Evolutionary conservation across 148 eudicot genomes (phyloP), one percentile per base, ranked within the genome.

Genomic region (Fagopyrum esculentum): DNA sequence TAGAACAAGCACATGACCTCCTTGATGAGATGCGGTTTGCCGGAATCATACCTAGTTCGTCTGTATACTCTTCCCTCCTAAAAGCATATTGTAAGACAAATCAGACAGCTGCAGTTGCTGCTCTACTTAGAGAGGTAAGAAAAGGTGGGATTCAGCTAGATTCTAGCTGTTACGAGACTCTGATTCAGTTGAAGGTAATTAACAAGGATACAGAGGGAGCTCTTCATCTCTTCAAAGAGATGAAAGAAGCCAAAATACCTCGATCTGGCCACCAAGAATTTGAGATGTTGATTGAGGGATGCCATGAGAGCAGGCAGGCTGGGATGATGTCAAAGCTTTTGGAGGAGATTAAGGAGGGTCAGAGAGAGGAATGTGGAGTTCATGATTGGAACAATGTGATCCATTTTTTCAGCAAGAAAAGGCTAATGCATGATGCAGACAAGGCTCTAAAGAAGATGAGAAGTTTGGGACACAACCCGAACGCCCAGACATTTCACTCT

Each of bases 381-480:
- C 96, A 94, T 72, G 97, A 90, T 54, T 94, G 98, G 98, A 94
- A 94, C 77, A 87, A 85, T 69, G 93, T 92, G 70, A 85, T 94
- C 50, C 93, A 92, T 85, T 92, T 94, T 70, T 94, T 92, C 84
- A 78, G 93, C 74, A 94, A 86, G 81, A 94, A 94, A 80, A 82
- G 97, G 84, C 81, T 94, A 56, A 92, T 94, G 91, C 90, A 90
- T 76, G 98, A 94, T 75, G 98, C 98, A 50, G 98, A 92, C 78
- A 94, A 94, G 81, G 98, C 98, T 77, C 85, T 94, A 52, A 90
- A 90, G 83, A 94, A 90, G 81, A 94, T 92, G 97, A 85, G 87
- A 78, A 88, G 86, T 81, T 86, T 92, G 80, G 98, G 96, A 48
- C 89, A 85, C 74, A 75, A 84, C 50, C 98, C 98, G 35, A 94